These are phyloP conservation scores for Celoporthe dispersa DNA, from an alignment of 2,329 filamentous ascomycete genomes.

Conservation along the genomic window DNA sequence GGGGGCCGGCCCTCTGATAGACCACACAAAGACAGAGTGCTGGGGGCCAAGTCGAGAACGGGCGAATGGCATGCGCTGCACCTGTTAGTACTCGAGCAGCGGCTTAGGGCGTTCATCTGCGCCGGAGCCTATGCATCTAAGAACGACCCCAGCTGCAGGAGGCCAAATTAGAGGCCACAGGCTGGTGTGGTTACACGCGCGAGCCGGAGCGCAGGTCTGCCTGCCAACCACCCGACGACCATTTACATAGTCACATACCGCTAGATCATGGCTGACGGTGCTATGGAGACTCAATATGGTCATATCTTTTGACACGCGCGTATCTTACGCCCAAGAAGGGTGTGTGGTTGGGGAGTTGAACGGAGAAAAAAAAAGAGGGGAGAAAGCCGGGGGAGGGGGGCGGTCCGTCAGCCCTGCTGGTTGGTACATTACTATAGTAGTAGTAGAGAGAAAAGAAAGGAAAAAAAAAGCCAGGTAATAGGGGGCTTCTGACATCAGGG, in stretches of 20 bases:
- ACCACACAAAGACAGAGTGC: background rate
- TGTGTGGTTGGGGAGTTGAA: no score
- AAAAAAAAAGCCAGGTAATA: background rate
- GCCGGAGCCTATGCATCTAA: conserved; percentile 16
- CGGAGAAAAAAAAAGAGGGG: no score
- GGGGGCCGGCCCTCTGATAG: no score
- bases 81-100: no score
- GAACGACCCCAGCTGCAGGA: conserved; percentile 1
- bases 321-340: background rate
- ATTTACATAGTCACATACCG: background rate
- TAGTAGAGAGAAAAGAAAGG: no score
- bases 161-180: background rate
- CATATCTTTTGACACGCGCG: background rate
- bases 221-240: background rate
- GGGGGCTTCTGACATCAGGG: background rate
- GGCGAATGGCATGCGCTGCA: conserved; percentile 4
- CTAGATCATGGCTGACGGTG: background rate
- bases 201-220: no score
- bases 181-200: conserved; percentile 9
- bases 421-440: background rate
- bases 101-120: conserved; percentile 18
- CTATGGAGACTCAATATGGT: background rate
- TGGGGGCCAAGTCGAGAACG: background rate
- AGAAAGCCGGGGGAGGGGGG: background rate
- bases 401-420: background rate